Base-by-base conservation (phyloP, 208 protist species). In the Leptomonas pyrrhocoris region DNA sequence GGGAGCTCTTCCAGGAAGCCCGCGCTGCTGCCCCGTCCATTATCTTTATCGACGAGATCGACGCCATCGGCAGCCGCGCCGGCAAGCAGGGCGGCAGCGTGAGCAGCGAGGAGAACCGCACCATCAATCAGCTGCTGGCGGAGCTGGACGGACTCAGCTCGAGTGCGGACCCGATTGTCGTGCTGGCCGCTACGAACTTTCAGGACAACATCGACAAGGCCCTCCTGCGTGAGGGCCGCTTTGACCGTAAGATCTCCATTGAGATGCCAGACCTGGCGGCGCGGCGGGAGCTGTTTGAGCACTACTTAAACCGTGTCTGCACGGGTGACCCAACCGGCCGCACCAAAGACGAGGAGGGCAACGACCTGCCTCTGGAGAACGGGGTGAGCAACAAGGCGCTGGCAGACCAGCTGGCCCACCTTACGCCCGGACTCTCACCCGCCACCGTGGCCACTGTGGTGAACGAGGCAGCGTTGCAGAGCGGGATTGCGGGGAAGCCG, bases 41-140 rank as follows among this genome's bases (percentile, higher is more conserved):
- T 71, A 86, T 99, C 58, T 99, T 99, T 70, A 99, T 99, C 57
- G 98, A 99, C 75, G 98, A 99, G 81, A 98, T 99, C 67, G 98
- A 99, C 78, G 98, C 98, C 43, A 95, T 99, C 51, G 98, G 98
- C 19, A 90, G 83, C 28, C 80, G 79, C 12, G 72, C 84, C 25
- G 82, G 86, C 18, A 88, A 89, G 66, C 73, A 84, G 31, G 84
- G 89, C 60, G 86, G 86, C 45, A 94, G 92, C 21, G 89, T 95
- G 23, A 94, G 93, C 71, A 93, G 88, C 71, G 93, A 97, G 68
- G 93, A 97, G 66, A 97, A 97, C 70, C 90, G 90, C 53, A 99
- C 97, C 15, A 97, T 98, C 77, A 98, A 98, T 77, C 97, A 98
- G 85, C 93, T 99, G 38, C 88, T 99, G 19, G 93, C 94, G 18